Evolutionary conservation across 2,329 filamentous ascomycete genomes (phyloP).

Genomic region (Penicillium crustosum): DNA sequence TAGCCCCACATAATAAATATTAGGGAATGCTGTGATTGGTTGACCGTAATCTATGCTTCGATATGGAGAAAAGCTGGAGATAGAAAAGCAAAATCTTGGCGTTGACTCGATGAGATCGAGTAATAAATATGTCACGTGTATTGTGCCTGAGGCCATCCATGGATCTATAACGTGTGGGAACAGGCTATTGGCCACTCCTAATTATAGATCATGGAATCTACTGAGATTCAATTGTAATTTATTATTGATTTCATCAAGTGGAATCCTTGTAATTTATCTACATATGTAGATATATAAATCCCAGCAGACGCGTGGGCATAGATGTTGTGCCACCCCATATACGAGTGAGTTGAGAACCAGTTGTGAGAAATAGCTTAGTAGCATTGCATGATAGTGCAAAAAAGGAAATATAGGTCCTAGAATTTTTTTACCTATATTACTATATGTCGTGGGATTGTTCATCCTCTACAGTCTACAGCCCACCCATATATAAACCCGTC

Average conservation of each 20-base stretch:
- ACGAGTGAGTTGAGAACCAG: neutral
- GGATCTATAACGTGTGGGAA: too few relatives aligned
- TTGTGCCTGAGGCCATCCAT: neutral
- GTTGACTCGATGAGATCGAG: slow-evolving; percentile 41
- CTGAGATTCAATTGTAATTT: neutral
- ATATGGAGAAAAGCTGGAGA: slow-evolving; percentile 11
- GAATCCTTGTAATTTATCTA: neutral
- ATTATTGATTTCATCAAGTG: neutral
- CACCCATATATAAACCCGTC: neutral
- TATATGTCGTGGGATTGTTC: neutral
- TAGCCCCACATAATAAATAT: neutral
- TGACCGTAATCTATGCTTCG: slow-evolving; percentile 26
- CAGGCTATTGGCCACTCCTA: neutral
- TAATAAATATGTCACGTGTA: slow-evolving; percentile 23
- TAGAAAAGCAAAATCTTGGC: slow-evolving; percentile 3
- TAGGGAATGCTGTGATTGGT: slow-evolving; percentile 11
- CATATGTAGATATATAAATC: neutral
- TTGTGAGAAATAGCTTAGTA: neutral
- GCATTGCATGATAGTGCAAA: too few relatives aligned
- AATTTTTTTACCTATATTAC: neutral
- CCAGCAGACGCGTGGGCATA: neutral
- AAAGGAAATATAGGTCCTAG: neutral
- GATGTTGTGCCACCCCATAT: neutral
- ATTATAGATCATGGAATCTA: neutral
- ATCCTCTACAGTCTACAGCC: neutral